Conservation (phyloP, 805 yeast species). For the Scheffersomyces spartinae region DNA sequence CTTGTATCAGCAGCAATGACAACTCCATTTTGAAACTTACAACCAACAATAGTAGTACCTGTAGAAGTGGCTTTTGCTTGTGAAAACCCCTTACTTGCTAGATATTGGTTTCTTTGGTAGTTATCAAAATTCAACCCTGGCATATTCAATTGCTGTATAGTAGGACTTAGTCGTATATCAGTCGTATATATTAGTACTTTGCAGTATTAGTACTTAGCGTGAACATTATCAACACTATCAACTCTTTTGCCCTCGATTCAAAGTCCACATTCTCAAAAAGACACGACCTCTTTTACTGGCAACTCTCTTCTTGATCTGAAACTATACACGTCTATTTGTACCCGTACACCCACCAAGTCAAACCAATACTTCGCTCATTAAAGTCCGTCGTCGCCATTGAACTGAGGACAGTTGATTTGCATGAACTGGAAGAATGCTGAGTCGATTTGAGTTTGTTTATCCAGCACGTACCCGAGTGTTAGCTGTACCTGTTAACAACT, state of each 20-base stretch:
- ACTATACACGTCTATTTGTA: no score
- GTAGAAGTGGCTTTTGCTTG: constrained; percentile 90
- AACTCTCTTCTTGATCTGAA: no score
- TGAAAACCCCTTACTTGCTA: constrained; percentile 61
- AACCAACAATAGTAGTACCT: constrained; percentile 98
- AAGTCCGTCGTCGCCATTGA: no score
- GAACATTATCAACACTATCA: no score
- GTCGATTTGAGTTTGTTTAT: no score
- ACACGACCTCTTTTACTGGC: no score
- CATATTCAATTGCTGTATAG: constrained; percentile 31
- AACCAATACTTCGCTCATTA: constrained; percentile 1
- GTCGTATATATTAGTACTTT: no score
- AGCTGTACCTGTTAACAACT: constrained; percentile 53
- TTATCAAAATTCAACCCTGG: constrained; percentile 90
- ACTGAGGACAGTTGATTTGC: no score
- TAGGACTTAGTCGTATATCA: constrained; percentile 2
- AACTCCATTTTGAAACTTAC: constrained; percentile 87
- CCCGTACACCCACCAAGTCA: constrained; percentile 1
- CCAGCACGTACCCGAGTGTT: constrained; percentile 60
- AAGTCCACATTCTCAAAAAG: no score
- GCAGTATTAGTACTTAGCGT: no score
- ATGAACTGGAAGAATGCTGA: no score
- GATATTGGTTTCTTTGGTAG: constrained; percentile 74
- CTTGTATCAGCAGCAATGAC: constrained; percentile 98
- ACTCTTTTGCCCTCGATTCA: no score